These are phyloP conservation scores for Rossbeevera mucosa DNA, from an alignment of 768 basidiomycete genomes.

Conservation along the genomic window DNA sequence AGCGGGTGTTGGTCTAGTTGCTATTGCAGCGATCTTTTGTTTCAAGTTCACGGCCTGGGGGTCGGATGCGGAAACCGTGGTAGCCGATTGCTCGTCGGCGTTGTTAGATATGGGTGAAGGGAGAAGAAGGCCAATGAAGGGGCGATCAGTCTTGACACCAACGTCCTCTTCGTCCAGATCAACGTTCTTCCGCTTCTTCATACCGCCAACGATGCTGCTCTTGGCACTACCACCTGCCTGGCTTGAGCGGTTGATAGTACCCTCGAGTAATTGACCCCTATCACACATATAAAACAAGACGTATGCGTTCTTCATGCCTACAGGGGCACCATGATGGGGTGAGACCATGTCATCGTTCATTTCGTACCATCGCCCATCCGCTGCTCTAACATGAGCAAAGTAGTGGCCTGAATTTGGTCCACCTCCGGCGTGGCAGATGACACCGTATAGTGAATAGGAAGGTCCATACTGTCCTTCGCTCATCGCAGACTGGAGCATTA, in stretches of 20 bases:
- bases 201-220: constrained; percentile 41
- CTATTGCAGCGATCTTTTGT: constrained; percentile 47
- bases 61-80: constrained; percentile 28
- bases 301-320: constrained; percentile 78
- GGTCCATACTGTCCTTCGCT: constrained; percentile 75
- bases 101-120: constrained; percentile 41
- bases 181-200: constrained; percentile 46
- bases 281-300: constrained; percentile 87
- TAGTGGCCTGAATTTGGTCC: constrained; percentile 97
- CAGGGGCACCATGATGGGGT: constrained; percentile 39
- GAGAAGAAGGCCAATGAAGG: constrained; percentile 65
- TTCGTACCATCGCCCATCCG: constrained; percentile 73
- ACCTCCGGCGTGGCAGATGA: constrained; percentile 89
- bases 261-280: constrained; percentile 69
- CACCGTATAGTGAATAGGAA: constrained; percentile 81
- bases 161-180: constrained; percentile 45
- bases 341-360: constrained; percentile 89
- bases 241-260: constrained; percentile 40
- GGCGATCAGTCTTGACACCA: constrained; percentile 43
- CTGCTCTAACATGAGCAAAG: constrained; percentile 75
- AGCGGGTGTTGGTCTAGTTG: constrained; percentile 30
- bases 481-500: constrained; percentile 77
- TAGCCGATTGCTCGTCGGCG: constrained; percentile 11
- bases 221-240: constrained; percentile 24
- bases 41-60: constrained; percentile 52